These are phyloP conservation scores for Monosporozyma aquatica DNA, from an alignment of 805 yeast species.

Conservation along the genomic window DNA sequence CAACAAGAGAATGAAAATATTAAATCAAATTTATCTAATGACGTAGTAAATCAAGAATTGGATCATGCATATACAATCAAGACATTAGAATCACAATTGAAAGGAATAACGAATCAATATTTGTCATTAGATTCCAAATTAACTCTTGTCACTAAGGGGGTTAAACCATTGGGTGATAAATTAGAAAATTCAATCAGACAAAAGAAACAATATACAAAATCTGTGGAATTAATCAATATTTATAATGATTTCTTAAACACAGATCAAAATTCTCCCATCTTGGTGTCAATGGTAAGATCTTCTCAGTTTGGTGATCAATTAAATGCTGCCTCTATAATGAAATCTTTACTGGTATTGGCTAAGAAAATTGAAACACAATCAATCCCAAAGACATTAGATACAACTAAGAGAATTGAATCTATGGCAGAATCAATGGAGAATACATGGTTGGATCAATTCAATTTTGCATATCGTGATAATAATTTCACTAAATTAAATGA, in stretches of 20 bases:
- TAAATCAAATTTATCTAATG: slow-evolving; percentile 44
- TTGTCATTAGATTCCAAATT: slow-evolving; percentile 23
- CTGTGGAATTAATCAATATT: slow-evolving; percentile 64
- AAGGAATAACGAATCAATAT: slow-evolving; percentile 16
- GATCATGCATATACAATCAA: slow-evolving; percentile 61
- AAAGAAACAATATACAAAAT: slow-evolving; percentile 61
- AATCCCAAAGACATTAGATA: slow-evolving; percentile 34
- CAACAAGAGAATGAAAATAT: slow-evolving; percentile 45
- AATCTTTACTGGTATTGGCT: slow-evolving; percentile 56
- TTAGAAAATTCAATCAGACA: slow-evolving; percentile 60
- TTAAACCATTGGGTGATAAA: slow-evolving; percentile 62
- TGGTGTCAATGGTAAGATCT: slow-evolving; percentile 36
- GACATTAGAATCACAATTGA: slow-evolving; percentile 23
- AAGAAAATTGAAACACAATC: slow-evolving; percentile 52
- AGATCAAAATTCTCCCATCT: background rate
- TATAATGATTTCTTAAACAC: slow-evolving; percentile 67
- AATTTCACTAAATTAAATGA: slow-evolving; percentile 67
- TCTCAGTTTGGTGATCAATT: slow-evolving; percentile 44
- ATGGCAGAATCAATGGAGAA: slow-evolving; percentile 73
- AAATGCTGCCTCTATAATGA: slow-evolving; percentile 57
- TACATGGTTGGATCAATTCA: slow-evolving; percentile 58
- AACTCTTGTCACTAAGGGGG: slow-evolving; percentile 45
- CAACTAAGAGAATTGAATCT: slow-evolving; percentile 44
- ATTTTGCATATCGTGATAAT: slow-evolving; percentile 59
- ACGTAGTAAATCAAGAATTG: slow-evolving; percentile 52